Percentiles rank a stretch among this genome's conserved stretches.
Evolutionary conservation across 345 rosid species (phyloP).

Genomic region (Geranium brycei): DNA sequence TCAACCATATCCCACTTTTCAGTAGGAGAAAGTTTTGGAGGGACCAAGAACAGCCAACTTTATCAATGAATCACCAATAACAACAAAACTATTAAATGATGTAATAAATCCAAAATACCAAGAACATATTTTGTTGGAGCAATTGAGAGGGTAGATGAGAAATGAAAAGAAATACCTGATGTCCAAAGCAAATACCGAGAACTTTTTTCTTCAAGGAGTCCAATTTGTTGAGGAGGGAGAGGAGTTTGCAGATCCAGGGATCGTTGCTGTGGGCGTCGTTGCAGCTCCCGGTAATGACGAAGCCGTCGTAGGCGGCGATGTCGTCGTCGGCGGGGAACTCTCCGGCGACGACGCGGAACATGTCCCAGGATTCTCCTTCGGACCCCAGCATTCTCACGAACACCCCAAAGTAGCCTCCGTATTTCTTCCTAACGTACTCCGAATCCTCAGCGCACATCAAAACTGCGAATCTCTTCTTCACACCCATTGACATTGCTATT

Average conservation of each 20-base stretch:
- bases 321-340: slow-evolving; percentile 45
- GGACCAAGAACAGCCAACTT: no score
- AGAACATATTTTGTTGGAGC: no score
- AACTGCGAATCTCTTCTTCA: slow-evolving; percentile 32
- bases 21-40: no score
- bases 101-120: no score
- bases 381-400: slow-evolving; percentile 38
- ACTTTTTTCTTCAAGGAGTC: slow-evolving; percentile 37
- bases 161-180: no score
- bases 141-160: no score
- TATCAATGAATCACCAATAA: no score
- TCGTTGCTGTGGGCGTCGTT: slow-evolving; percentile 52
- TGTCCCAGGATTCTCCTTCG: slow-evolving; percentile 58
- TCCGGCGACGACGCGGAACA: slow-evolving; percentile 27
- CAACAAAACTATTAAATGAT: no score
- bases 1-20: no score
- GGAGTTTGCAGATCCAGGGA: slow-evolving; percentile 41
- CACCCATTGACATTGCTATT: slow-evolving; percentile 8
- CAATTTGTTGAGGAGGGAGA: slow-evolving; percentile 31
- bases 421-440: slow-evolving; percentile 37
- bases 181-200: slow-evolving; percentile 28
- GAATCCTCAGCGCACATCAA: slow-evolving; percentile 59
- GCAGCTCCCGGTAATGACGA: slow-evolving; percentile 57
- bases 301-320: slow-evolving; percentile 38
- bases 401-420: slow-evolving; percentile 48